Evolutionary conservation across 1,139 yeast genomes (phyloP), one percentile per base, ranked within the genome.

Genomic region (Pneumocystis canis): DNA sequence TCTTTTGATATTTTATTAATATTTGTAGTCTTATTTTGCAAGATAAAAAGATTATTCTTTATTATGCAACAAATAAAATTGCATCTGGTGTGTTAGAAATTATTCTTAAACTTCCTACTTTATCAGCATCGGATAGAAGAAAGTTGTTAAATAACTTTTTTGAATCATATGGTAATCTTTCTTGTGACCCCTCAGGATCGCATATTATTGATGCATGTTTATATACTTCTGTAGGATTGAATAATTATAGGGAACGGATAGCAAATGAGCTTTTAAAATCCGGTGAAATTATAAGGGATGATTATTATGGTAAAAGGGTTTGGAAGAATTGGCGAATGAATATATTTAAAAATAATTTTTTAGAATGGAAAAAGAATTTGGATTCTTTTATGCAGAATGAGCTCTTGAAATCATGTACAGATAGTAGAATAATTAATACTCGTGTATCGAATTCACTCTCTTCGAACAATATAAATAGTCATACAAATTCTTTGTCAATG

Each of bases 261-360:
- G 97, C 95, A 0, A 79, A 80, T 25, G 86, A 84, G 65, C 76
- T 92, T 65, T 71, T 78, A 40, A 78, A 77, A n/a, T 81, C 84
- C 59, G 62, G 60, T 28, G 64, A 66, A 28, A 80, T 84, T 40
- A 84, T 82, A 39, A 79, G 80, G 67, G 88, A 85, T 67, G 86
- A 95, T 71, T 81, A 78, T 31, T 92, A 92, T 71, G 98, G 98
- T 59, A 82, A 86, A 71, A 80, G 84, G 68, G 97, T 92, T 1
- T 92, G 97, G 97, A 87, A 87, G 71, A 92, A 90, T 73, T 92
- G 97, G 97, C 75, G 81, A 39, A 81, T 89, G 84, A 96, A 89
- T 71, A 75, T 83, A 69, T 88, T 84, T 54, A 54, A 40, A 25
- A 60, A 62, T 47, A 58, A 54, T 39, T 63, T 60, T 14, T 64